phyloP scores from a whole-genome alignment of 768 basidiomycete genomes.

The Leccinum olivaceopallidum region DNA sequence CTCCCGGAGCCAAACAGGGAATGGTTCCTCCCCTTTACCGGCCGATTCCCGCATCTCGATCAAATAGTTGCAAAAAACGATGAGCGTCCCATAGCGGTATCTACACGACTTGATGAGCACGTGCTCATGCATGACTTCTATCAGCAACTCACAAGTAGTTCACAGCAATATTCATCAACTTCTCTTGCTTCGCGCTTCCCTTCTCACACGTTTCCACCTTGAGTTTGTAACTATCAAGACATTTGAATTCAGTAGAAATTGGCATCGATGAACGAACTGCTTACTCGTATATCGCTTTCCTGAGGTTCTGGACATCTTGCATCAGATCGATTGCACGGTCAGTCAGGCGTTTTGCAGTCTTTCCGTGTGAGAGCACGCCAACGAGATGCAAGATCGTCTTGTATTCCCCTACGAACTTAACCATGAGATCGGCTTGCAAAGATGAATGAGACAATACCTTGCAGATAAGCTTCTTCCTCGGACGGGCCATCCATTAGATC shows the following conservation, averaged over 20 bases:
- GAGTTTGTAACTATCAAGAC: slow-evolving; percentile 73
- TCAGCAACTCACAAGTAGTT: slow-evolving; percentile 75
- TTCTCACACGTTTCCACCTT: slow-evolving; percentile 83
- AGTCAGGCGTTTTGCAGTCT: slow-evolving; percentile 86
- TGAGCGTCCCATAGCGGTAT: slow-evolving; percentile 87
- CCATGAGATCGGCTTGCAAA: background rate
- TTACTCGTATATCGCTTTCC: slow-evolving; percentile 94
- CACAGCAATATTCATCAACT: slow-evolving; percentile 71
- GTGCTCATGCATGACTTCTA: slow-evolving; percentile 8
- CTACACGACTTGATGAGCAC: slow-evolving; percentile 36
- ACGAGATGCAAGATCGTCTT: slow-evolving; percentile 95
- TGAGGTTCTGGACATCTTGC: slow-evolving; percentile 96
- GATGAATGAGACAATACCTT: slow-evolving; percentile 49
- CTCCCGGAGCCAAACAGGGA: slow-evolving; percentile 81
- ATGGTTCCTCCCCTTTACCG: slow-evolving; percentile 46
- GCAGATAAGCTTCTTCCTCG: slow-evolving; percentile 86
- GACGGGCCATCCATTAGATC: slow-evolving; percentile 80
- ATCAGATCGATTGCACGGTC: slow-evolving; percentile 89
- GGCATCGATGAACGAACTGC: slow-evolving; percentile 27
- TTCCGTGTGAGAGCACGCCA: slow-evolving; percentile 88
- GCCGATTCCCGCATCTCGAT: slow-evolving; percentile 61
- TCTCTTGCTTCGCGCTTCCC: slow-evolving; percentile 74
- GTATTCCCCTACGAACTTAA: slow-evolving; percentile 75
- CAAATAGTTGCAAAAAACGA: slow-evolving; percentile 94
- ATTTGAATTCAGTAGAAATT: slow-evolving; percentile 5